phyloP scores from a whole-genome alignment of 225 moss, liverwort and hornwort species.

The Anthoceros angustus region DNA sequence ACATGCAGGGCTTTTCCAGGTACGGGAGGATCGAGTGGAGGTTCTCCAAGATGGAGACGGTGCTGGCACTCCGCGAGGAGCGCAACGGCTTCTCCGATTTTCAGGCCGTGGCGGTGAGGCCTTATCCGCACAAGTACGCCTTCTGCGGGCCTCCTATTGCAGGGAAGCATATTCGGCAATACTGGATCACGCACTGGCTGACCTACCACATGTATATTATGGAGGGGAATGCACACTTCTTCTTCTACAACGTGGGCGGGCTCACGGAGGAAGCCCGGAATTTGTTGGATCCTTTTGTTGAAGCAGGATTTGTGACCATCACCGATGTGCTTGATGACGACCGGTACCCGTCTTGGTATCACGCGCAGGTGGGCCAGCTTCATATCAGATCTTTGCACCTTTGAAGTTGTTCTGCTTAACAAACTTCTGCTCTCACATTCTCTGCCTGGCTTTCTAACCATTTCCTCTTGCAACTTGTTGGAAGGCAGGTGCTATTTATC shows the following conservation, averaged over 20 bases:
- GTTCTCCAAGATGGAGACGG: constrained; percentile 15
- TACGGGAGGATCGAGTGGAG: not conserved
- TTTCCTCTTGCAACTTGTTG: no score
- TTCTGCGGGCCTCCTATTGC: constrained; percentile 44
- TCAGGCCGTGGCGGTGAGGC: not conserved
- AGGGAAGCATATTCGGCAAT: constrained; percentile 13
- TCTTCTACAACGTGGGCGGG: constrained; percentile 49
- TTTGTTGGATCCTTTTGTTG: constrained; percentile 25
- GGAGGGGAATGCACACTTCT: constrained; percentile 34
- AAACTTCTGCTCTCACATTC: not conserved
- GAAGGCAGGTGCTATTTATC: constrained; percentile 34
- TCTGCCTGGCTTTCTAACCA: not conserved
- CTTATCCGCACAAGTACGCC: constrained; percentile 31
- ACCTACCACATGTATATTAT: constrained; percentile 33
- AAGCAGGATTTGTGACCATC: constrained; percentile 28
- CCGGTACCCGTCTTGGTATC: constrained; percentile 31
- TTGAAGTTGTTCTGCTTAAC: not conserved
- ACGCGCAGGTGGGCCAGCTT: constrained; percentile 15
- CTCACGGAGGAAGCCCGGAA: constrained; percentile 18
- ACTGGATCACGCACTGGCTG: constrained; percentile 41
- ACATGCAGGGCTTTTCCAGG: not conserved
- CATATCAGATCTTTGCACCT: not conserved
- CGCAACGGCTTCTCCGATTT: not conserved
- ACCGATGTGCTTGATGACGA: constrained; percentile 11
- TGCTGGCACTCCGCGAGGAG: not conserved